phyloP scores from a whole-genome alignment of 1,284 basidiomycete species.

The Inonotus hispidus region DNA sequence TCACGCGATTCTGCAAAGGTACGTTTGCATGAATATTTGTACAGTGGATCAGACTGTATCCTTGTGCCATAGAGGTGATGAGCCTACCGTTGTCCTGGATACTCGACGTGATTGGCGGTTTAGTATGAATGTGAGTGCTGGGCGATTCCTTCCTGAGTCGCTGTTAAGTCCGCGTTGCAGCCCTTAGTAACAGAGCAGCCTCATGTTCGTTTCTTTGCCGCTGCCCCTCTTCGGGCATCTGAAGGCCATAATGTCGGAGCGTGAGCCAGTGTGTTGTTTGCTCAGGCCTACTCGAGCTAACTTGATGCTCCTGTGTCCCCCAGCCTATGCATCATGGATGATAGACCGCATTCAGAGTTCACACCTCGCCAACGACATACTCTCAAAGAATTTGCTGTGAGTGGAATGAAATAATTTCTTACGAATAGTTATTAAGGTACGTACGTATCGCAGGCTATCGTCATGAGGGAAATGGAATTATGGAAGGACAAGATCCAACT shows the following conservation, averaged over 20 bases:
- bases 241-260: slow-evolving; percentile 90
- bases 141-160: not conserved
- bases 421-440: slow-evolving; percentile 12
- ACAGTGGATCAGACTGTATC: not conserved
- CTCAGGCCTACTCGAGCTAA: too few relatives aligned
- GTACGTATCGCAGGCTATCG: slow-evolving; percentile 54
- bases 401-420: slow-evolving; percentile 20
- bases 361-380: slow-evolving; percentile 86
- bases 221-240: slow-evolving; percentile 81
- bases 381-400: slow-evolving; percentile 84
- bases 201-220: slow-evolving; percentile 85
- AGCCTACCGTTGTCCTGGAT: slow-evolving; percentile 85
- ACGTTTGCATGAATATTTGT: slow-evolving; percentile 21
- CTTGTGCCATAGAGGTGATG: slow-evolving; percentile 58
- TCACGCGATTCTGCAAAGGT: slow-evolving; percentile 81
- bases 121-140: slow-evolving; percentile 55
- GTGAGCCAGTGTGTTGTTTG: slow-evolving; percentile 30
- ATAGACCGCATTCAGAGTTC: slow-evolving; percentile 80
- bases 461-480: slow-evolving; percentile 94
- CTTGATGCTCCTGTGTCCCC: not conserved
- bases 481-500: slow-evolving; percentile 96
- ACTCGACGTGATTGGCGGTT: slow-evolving; percentile 86
- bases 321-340: slow-evolving; percentile 82
- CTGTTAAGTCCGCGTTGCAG: slow-evolving; percentile 33
- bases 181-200: slow-evolving; percentile 70